Evolutionary conservation across 139 green algal genomes (phyloP), one percentile per base, ranked within the genome.

Genomic region (Microglena sp.): DNA sequence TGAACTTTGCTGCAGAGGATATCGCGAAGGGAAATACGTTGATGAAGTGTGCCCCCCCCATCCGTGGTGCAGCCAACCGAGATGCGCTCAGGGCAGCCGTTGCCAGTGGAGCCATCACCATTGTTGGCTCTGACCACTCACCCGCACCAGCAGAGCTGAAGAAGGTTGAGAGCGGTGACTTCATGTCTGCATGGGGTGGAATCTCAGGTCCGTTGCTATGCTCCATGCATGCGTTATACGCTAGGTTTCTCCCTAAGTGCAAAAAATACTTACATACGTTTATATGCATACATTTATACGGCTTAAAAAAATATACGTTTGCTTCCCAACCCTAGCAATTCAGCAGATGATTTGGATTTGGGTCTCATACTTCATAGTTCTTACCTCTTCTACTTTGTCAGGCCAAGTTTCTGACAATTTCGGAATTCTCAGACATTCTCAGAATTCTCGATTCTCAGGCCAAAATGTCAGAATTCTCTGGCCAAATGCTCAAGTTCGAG

Each of bases 111-210:
- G 35, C 33, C 1, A 84, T 95, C n/a, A 69, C 84, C 58, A 60
- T 83, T 4, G 28, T 97, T 30, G 81, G 76, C 22, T 90, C 79
- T 5, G 93, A 98, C 79, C 93, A 98, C 78, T 97, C 92, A 0
- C 93, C 93, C 1, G 73, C 86, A 2, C 79, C 82, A 5, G 68
- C 83, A 1, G 66, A 54, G 0, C 45, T 95, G 26, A 98, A 98
- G 74, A 45, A 80, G 40, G 44, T 88, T 2, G 83, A 95, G 15
- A 62, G 64, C 2, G 90, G 93, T 1, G 66, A 97, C 80, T 98
- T 98, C 64, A 28, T 90, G 5, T 70, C 75, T 4, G 89, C 93
- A 2, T 98, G 92, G 92, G 92, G 93, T 45, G 92, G 92, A 67
- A 97, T 98, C 34, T 81, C 90, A 66, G 79, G 82, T 79, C 36